Conservation (phyloP, 2,329 filamentous ascomycete species). For the Gaeumannomyces sp. region DNA sequence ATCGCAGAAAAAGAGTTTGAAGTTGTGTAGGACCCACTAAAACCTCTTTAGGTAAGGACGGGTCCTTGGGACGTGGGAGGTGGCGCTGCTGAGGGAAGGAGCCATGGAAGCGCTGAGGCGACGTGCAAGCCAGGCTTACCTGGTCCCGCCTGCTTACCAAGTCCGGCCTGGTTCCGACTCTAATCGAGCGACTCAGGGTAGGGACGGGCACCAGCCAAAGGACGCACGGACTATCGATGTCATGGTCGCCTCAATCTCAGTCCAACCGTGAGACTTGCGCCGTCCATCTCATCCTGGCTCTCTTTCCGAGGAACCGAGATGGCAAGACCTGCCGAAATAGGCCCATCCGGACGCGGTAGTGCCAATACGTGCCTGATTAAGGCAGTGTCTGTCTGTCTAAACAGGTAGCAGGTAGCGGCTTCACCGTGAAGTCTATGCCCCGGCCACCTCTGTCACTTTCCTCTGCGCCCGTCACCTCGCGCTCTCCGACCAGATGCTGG, state of each 20-base stretch:
- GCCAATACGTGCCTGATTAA: background rate
- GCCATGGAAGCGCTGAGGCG: background rate
- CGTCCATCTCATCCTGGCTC: background rate
- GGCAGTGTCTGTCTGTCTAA: background rate
- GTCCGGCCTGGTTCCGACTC: background rate
- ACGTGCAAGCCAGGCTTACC: background rate
- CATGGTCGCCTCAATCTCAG: background rate
- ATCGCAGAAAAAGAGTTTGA: conserved; percentile 18
- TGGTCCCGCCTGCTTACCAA: conserved; percentile 1
- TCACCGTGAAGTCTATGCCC: background rate
- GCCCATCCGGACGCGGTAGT: no score
- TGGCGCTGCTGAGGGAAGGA: background rate
- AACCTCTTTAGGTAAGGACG: background rate
- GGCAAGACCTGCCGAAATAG: background rate
- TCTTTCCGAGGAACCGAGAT: background rate
- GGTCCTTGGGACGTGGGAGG: background rate
- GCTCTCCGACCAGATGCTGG: background rate
- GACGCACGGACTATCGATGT: background rate
- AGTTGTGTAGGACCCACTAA: conserved; percentile 14
- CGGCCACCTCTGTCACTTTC: background rate
- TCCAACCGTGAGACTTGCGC: background rate
- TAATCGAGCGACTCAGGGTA: background rate
- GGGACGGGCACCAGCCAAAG: background rate
- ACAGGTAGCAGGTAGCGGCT: background rate
- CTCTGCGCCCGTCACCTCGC: background rate